These are phyloP conservation scores for Neonectria ditissima DNA, from an alignment of 2,329 filamentous ascomycete genomes.

Conservation along the genomic window DNA sequence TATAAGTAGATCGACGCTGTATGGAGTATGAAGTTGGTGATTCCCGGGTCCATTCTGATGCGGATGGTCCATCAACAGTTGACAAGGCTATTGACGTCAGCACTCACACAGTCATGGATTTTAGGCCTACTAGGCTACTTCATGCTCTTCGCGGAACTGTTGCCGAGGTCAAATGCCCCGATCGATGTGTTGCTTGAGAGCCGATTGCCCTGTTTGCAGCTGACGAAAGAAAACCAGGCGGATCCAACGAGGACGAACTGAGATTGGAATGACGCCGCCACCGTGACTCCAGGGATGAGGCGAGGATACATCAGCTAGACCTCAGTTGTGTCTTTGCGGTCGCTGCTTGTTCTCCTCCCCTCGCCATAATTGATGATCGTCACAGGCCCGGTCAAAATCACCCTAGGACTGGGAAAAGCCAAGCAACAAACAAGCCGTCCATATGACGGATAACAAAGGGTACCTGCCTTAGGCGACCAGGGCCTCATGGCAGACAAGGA, in stretches of 20 bases:
- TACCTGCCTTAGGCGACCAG: neutral
- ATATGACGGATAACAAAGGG: neutral
- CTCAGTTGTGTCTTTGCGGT: neutral
- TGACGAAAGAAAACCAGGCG: neutral
- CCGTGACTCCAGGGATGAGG: neutral
- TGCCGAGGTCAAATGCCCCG: neutral
- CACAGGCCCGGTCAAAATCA: neutral
- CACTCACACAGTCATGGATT: no score
- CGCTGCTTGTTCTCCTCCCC: neutral
- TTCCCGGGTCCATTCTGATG: neutral
- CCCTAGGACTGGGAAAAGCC: neutral
- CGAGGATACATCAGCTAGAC: neutral
- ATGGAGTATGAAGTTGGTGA: neutral
- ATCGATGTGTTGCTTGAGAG: neutral
- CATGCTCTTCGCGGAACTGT: no score
- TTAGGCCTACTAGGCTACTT: no score
- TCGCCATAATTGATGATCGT: neutral
- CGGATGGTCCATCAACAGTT: neutral
- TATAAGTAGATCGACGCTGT: no score
- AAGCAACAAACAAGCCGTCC: neutral
- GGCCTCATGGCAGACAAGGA: constrained; percentile 5
- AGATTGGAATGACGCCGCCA: neutral
- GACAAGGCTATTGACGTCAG: neutral
- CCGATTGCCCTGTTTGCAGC: neutral
- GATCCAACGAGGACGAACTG: neutral